These are phyloP conservation scores for Nigrospora oryzae DNA, from an alignment of 2,329 filamentous ascomycete genomes.

Conservation along the genomic window DNA sequence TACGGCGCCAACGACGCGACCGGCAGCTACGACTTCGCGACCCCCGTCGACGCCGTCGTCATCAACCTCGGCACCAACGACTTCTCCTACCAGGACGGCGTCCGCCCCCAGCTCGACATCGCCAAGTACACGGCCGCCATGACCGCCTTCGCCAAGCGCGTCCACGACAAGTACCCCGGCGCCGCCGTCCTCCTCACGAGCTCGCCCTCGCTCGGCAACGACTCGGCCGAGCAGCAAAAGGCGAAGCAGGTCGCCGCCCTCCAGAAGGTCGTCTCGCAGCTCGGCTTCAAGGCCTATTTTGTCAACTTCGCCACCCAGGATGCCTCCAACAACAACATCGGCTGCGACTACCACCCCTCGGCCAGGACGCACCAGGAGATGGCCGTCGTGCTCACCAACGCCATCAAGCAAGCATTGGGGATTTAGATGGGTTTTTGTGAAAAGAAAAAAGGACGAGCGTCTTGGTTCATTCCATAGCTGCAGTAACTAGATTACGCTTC, in stretches of 20 bases:
- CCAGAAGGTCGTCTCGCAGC: slow-evolving; percentile 20
- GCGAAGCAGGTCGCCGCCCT: slow-evolving; percentile 25
- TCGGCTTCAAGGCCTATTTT: slow-evolving; percentile 24
- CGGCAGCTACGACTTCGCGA: slow-evolving; percentile 27
- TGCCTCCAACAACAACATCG: slow-evolving; percentile 20
- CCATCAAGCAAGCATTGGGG: slow-evolving; percentile 8
- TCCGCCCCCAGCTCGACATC: slow-evolving; percentile 18
- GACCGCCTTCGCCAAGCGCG: slow-evolving; percentile 19
- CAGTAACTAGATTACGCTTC: too few species aligned
- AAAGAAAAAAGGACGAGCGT: background rate
- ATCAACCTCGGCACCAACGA: slow-evolving; percentile 36
- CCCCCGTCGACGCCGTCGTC: slow-evolving; percentile 26
- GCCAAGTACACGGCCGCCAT: slow-evolving; percentile 17
- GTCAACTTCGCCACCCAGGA: slow-evolving; percentile 32
- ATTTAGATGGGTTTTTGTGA: background rate
- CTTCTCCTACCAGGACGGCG: slow-evolving; percentile 23
- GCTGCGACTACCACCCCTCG: slow-evolving; percentile 33
- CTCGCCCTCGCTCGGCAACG: slow-evolving; percentile 28
- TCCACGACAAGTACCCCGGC: slow-evolving; percentile 24
- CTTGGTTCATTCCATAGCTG: too few species aligned
- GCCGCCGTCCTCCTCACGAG: slow-evolving; percentile 30
- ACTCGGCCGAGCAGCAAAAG: slow-evolving; percentile 25
- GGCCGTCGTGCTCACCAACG: slow-evolving; percentile 17
- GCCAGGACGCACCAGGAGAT: slow-evolving; percentile 24
- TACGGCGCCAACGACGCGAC: slow-evolving; percentile 30